Evolutionary conservation across 495 filamentous ascomycete genomes (phyloP).

Genomic region (Recurvomyces mirabilis): DNA sequence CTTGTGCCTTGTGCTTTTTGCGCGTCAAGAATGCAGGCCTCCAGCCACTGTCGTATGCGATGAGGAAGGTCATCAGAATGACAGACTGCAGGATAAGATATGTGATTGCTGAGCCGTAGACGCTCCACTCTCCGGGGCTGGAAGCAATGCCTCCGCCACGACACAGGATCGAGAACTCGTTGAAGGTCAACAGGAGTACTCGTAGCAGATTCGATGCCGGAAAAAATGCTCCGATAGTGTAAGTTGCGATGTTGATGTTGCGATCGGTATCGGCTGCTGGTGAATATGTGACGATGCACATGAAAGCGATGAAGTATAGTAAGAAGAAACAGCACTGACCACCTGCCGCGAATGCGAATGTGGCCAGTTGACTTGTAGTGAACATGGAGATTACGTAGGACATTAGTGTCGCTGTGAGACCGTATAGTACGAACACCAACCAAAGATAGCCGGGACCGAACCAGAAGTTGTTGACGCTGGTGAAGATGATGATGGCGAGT

Average conservation of each 20-base stretch:
- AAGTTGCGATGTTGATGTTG: slow-evolving; percentile 52
- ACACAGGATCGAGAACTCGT: slow-evolving; percentile 66
- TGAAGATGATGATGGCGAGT: slow-evolving; percentile 50
- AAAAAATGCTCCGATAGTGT: slow-evolving; percentile 52
- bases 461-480: slow-evolving; percentile 50
- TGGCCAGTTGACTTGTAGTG: slow-evolving; percentile 54
- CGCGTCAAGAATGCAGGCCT: slow-evolving; percentile 37
- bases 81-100: slow-evolving; percentile 62
- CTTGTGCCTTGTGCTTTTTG: slow-evolving; percentile 25
- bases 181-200: slow-evolving; percentile 61
- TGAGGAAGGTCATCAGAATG: slow-evolving; percentile 51
- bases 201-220: slow-evolving; percentile 59
- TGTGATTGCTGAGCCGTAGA: slow-evolving; percentile 69
- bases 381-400: slow-evolving; percentile 67
- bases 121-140: slow-evolving; percentile 57
- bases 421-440: slow-evolving; percentile 63
- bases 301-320: slow-evolving; percentile 67
- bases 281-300: slow-evolving; percentile 60
- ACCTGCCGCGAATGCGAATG: slow-evolving; percentile 65
- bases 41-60: slow-evolving; percentile 62
- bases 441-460: slow-evolving; percentile 67
- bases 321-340: slow-evolving; percentile 63
- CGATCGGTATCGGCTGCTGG: slow-evolving; percentile 48
- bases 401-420: slow-evolving; percentile 55
- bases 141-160: slow-evolving; percentile 45